A percentile compares a stretch with the other conserved stretches of the same genome.
These are phyloP conservation scores for Pleurotus cornucopiae DNA, from an alignment of 768 basidiomycete species.

Conservation along the genomic window DNA sequence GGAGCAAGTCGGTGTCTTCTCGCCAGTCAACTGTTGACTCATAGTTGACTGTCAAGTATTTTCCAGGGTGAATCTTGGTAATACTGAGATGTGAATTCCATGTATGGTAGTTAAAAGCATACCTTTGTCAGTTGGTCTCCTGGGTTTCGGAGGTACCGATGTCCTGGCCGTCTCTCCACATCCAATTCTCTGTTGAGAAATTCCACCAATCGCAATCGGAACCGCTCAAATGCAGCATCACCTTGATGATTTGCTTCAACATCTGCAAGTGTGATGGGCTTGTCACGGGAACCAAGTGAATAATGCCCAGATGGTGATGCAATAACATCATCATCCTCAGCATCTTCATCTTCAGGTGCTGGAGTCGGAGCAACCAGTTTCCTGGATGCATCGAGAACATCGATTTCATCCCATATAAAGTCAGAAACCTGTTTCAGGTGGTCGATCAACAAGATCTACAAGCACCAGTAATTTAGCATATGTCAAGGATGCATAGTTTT, in stretches of 20 bases:
- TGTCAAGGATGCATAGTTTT: background rate
- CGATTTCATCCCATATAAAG: background rate
- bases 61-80: constrained; percentile 7
- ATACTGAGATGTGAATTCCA: background rate
- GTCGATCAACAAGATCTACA: background rate
- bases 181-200: constrained; percentile 8
- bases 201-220: background rate
- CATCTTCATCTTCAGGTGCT: background rate
- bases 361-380: constrained; percentile 5
- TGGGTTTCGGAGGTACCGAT: background rate
- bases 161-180: background rate
- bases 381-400: background rate
- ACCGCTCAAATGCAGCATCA: background rate
- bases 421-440: background rate
- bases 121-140: constrained; percentile 10
- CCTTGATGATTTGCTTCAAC: background rate
- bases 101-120: background rate
- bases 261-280: background rate
- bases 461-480: background rate
- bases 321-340: background rate
- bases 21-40: constrained; percentile 22
- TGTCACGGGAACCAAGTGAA: background rate
- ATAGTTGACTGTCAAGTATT: constrained; percentile 22
- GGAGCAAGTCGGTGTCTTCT: constrained; percentile 20
- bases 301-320: background rate